Evolutionary conservation across 306 rosid species (phyloP), one percentile per base, ranked within the genome.

Genomic region (Trichosanthes truncata): DNA sequence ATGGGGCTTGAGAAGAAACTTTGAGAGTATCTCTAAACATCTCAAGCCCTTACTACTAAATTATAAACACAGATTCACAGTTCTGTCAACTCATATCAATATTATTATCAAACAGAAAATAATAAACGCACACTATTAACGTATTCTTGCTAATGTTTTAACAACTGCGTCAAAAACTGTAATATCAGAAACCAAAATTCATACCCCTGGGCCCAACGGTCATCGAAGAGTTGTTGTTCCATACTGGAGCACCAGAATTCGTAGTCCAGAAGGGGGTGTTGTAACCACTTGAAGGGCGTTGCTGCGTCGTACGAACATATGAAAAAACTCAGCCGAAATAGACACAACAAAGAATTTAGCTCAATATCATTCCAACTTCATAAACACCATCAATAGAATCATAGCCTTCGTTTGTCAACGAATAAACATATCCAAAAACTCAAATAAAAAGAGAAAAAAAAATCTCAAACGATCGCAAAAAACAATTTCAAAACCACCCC

Each of bases 261-360:
- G 94, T 90, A 45, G 94, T 88, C 89, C 90, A 88, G 87, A 90
- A 90, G 7, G 89, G 91, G 52, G 91, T 74, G 41, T 90, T 90
- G 87, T 29, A 81, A 17, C 83, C 88, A 83, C 94, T 90, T 23
- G 94, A 88, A 74, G 94, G 91, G 38, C 89, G 91, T 71, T 84
- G 11, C 94, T 90, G 87, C 84, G 85, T 40, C 73, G 76, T 46
- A 40, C 77, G 60, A 82, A 65, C 23, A 69, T 12, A 45, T 13
- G 6, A 18, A 15, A 46, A 13, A 73, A 48, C 5, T 73, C 56
- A 20, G 49, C 78, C 48, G 21, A 69, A 40, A 69, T 6, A 14
- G 51, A 26, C 57, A 72, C 20, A 72, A 17, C 59, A 46, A 46
- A 25, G 38, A 3, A 23, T 46, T 15, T 46, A 45, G 25, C 59